Conservation (phyloP, 2,329 filamentous ascomycete species). For the Aspergillus neoniger region DNA sequence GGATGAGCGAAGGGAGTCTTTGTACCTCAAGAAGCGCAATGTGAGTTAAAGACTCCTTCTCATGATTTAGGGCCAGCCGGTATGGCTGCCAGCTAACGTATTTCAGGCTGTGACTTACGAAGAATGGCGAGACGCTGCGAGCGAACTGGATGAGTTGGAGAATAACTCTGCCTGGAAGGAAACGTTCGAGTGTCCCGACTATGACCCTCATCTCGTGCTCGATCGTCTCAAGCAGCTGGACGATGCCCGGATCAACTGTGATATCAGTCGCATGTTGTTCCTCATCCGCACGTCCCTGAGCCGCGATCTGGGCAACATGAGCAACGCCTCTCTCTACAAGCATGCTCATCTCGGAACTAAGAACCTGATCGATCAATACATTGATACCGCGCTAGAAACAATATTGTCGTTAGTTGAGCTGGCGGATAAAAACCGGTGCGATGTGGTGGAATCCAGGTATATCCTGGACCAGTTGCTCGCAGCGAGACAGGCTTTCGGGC, state of each 20-base stretch:
- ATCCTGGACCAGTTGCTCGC: constrained; percentile 70
- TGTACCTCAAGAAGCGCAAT: constrained; percentile 66
- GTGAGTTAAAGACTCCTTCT: constrained; percentile 48
- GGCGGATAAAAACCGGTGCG: constrained; percentile 53
- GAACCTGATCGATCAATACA: constrained; percentile 80
- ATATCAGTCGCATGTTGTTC: constrained; percentile 76
- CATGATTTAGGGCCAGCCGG: not conserved
- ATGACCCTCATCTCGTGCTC: constrained; percentile 69
- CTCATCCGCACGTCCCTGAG: constrained; percentile 78
- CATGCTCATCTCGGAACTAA: constrained; percentile 87
- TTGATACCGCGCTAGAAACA: constrained; percentile 73
- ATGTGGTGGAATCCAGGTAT: constrained; percentile 59
- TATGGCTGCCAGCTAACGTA: not conserved
- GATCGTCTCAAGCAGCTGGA: constrained; percentile 72
- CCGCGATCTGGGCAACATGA: constrained; percentile 83
- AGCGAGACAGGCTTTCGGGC: constrained; percentile 78
- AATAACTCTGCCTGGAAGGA: constrained; percentile 80
- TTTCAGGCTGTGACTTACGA: constrained; percentile 65
- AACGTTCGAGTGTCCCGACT: constrained; percentile 66
- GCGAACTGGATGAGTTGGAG: constrained; percentile 76
- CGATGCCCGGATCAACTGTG: constrained; percentile 68
- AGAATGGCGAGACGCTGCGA: constrained; percentile 75
- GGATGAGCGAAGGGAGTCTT: constrained; percentile 64
- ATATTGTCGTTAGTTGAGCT: constrained; percentile 70
- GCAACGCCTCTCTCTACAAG: constrained; percentile 76